Conservation (phyloP, 192 early-diverging fungal species). For the Mortierella antarctica region DNA sequence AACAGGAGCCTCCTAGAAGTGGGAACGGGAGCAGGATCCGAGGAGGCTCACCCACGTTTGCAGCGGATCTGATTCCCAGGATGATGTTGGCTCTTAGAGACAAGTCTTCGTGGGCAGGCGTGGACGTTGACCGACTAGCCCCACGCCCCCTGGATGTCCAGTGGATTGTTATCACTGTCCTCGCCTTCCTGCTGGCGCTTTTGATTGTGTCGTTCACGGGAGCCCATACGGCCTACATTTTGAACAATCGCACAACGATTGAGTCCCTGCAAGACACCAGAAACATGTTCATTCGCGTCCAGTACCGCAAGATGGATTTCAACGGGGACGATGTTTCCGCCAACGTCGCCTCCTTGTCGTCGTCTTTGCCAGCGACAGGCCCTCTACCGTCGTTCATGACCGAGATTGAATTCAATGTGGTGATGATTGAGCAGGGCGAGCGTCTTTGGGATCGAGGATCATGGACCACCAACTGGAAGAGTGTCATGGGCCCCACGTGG, state of each 20-base stretch:
- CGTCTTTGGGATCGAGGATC: conserved; percentile 57
- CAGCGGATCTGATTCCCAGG: background rate
- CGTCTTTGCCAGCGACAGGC: background rate
- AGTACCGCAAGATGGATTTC: conserved; percentile 32
- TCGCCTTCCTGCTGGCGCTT: conserved; percentile 57
- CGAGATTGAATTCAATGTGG: conserved; percentile 45
- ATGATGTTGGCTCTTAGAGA: background rate
- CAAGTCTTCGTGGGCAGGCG: background rate
- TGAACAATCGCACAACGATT: conserved; percentile 65
- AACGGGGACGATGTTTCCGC: background rate
- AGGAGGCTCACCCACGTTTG: too few relatives aligned
- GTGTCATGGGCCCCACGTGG: conserved; percentile 58
- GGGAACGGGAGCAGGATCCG: background rate
- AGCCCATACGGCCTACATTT: conserved; percentile 61
- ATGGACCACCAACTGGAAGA: conserved; percentile 56
- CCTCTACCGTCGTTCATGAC: conserved; percentile 22
- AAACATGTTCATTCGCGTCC: conserved; percentile 35
- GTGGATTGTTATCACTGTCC: conserved; percentile 50
- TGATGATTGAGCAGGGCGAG: conserved; percentile 49
- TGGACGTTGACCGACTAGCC: background rate
- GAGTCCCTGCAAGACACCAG: conserved; percentile 49
- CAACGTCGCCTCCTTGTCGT: conserved; percentile 1
- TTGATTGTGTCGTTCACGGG: conserved; percentile 61
- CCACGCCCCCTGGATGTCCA: conserved; percentile 48
- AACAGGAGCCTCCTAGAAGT: background rate